A percentile compares a stretch with the other conserved stretches of the same genome.
Conservation (phyloP, 2,329 filamentous ascomycete species). For the Fusarium goolgardi region DNA sequence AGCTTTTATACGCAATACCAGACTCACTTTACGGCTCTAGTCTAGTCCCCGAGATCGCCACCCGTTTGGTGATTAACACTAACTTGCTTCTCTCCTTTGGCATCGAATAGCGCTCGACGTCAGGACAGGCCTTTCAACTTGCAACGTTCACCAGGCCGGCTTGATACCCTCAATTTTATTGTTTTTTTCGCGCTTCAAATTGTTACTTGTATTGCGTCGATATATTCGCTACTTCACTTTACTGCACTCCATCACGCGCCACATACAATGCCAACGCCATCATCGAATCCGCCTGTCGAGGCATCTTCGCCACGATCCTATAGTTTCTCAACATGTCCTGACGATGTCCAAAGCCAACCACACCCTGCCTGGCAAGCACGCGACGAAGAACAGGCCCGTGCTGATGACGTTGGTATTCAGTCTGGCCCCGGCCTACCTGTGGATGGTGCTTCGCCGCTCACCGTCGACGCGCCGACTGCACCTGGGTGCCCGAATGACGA, state of each 20-base stretch:
- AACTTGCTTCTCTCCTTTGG: conserved; percentile 37
- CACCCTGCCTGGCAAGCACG: conserved; percentile 44
- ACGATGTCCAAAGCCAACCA: conserved; percentile 52
- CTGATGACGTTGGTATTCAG: conserved; percentile 38
- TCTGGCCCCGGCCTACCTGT: conserved; percentile 35
- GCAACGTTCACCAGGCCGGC: conserved; percentile 27
- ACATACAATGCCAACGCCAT: conserved; percentile 60
- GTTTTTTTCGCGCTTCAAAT: conserved; percentile 5
- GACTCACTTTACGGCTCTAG: conserved; percentile 16
- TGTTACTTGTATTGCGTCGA: conserved; percentile 7
- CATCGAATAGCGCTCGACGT: conserved; percentile 37
- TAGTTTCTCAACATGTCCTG: conserved; percentile 58
- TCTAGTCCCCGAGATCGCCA: conserved; percentile 44
- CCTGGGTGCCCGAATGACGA: conserved; percentile 44
- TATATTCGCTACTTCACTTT: conserved; percentile 23
- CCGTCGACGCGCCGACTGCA: conserved; percentile 34
- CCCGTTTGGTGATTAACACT: conserved; percentile 42
- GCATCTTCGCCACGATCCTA: conserved; percentile 53
- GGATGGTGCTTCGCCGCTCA: conserved; percentile 40
- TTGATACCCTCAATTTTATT: conserved; percentile 35
- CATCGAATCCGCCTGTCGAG: conserved; percentile 55
- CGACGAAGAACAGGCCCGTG: conserved; percentile 35
- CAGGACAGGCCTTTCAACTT: conserved; percentile 26
- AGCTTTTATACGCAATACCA: conserved; percentile 31
- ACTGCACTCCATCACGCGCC: conserved; percentile 18